These are phyloP conservation scores for Solioccasus polychromus DNA, from an alignment of 768 basidiomycete genomes.

Conservation along the genomic window DNA sequence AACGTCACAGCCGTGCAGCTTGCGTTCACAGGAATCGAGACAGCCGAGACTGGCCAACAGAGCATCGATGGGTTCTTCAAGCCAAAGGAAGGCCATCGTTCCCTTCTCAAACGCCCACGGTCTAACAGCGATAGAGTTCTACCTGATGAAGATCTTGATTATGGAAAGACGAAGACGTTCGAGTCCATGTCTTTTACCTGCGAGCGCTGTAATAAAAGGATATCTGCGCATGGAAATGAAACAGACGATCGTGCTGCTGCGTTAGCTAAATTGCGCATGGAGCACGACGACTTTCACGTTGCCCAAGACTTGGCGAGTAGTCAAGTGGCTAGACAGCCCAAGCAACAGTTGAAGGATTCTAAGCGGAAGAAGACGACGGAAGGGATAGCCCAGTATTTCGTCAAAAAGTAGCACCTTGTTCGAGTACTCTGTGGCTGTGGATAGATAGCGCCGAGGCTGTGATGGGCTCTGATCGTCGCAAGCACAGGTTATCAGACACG, in stretches of 20 bases:
- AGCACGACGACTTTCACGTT: constrained; percentile 90
- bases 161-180: neutral
- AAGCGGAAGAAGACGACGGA: constrained; percentile 32
- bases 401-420: constrained; percentile 26
- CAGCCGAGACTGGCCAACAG: constrained; percentile 73
- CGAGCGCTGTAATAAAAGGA: constrained; percentile 50
- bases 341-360: constrained; percentile 18
- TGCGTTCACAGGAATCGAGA: constrained; percentile 75
- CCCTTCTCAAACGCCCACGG: constrained; percentile 38
- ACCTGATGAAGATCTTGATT: neutral
- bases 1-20: constrained; percentile 73
- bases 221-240: constrained; percentile 33
- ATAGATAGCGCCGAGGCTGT: constrained; percentile 3
- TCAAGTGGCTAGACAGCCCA: constrained; percentile 1
- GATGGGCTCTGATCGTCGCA: constrained; percentile 17
- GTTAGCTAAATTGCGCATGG: constrained; percentile 48
- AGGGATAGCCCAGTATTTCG: constrained; percentile 51
- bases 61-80: constrained; percentile 87
- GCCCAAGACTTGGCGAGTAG: constrained; percentile 70
- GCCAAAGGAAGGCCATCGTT: constrained; percentile 21
- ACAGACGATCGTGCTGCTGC: constrained; percentile 30
- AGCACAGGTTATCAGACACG: constrained; percentile 9
- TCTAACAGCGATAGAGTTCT: constrained; percentile 23
- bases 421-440: constrained; percentile 5
- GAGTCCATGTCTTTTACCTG: constrained; percentile 48